Conservation (phyloP, 805 yeast genomes). For the Candida qinlingensis region DNA sequence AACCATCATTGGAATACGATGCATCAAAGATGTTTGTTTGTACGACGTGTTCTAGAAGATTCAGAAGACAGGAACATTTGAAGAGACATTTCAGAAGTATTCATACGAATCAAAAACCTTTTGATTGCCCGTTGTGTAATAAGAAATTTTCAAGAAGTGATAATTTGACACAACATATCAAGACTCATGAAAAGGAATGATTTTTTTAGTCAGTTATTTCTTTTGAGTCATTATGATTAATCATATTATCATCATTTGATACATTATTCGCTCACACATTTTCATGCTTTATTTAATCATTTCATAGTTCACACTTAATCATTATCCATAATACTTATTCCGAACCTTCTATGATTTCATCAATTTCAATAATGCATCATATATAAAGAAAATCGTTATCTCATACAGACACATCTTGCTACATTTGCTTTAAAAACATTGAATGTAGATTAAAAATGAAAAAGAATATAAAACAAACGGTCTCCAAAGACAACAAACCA, state of each 20-base stretch:
- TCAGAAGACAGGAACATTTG: constrained; percentile 73
- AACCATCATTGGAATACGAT: constrained; percentile 57
- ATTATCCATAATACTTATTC: no score
- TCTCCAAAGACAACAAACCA: background rate
- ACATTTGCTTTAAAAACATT: no score
- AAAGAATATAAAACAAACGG: no score
- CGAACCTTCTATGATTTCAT: no score
- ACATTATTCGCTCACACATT: no score
- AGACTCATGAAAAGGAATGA: constrained; percentile 36
- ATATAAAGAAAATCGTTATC: no score
- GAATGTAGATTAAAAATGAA: no score
- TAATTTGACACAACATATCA: constrained; percentile 61
- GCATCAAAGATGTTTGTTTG: constrained; percentile 54
- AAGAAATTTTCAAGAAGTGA: constrained; percentile 65
- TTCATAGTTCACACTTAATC: no score
- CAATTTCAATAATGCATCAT: no score
- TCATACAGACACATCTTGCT: no score
- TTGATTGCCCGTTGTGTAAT: constrained; percentile 53
- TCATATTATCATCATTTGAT: no score
- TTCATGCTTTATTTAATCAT: no score
- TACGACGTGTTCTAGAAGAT: constrained; percentile 56
- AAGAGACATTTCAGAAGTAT: constrained; percentile 69
- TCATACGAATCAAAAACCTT: constrained; percentile 71
- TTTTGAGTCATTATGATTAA: background rate
- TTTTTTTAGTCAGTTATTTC: background rate